phyloP scores from a whole-genome alignment of 768 basidiomycete genomes.

The Mycena olivaceomarginata region DNA sequence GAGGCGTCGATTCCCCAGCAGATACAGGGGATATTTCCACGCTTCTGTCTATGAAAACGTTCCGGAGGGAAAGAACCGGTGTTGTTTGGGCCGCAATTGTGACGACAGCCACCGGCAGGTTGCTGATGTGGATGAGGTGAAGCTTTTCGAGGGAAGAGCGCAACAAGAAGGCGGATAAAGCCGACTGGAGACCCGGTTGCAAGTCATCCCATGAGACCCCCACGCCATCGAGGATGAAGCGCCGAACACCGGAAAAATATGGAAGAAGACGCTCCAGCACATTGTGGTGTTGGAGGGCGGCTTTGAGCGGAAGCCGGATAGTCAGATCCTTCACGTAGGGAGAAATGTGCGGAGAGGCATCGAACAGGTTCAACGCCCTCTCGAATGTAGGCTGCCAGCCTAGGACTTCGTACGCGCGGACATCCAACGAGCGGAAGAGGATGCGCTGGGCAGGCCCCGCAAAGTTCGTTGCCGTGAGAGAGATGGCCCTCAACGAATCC shows the following conservation, averaged over 20 bases:
- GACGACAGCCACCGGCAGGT: background rate
- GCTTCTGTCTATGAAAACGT: background rate
- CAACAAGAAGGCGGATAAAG: background rate
- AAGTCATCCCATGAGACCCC: background rate
- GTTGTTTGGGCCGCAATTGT: background rate
- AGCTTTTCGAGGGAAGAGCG: background rate
- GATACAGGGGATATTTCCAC: background rate
- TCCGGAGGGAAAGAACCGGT: background rate
- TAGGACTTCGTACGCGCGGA: background rate
- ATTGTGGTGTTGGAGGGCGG: background rate
- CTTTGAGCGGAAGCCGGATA: background rate
- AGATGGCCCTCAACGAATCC: background rate
- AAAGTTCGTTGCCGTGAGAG: slow-evolving; percentile 6
- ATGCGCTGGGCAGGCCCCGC: slow-evolving; percentile 13
- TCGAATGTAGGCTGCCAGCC: background rate
- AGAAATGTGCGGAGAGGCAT: background rate
- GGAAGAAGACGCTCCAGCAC: background rate
- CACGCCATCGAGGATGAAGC: background rate
- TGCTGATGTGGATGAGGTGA: slow-evolving; percentile 3
- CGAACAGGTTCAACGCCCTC: background rate
- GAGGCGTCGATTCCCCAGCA: background rate
- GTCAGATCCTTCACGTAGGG: background rate
- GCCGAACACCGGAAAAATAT: background rate
- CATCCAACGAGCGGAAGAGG: slow-evolving; percentile 4
- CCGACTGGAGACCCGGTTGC: background rate